These are phyloP conservation scores for Lasiosphaeria miniovina DNA, from an alignment of 495 filamentous ascomycete species.

Conservation along the genomic window DNA sequence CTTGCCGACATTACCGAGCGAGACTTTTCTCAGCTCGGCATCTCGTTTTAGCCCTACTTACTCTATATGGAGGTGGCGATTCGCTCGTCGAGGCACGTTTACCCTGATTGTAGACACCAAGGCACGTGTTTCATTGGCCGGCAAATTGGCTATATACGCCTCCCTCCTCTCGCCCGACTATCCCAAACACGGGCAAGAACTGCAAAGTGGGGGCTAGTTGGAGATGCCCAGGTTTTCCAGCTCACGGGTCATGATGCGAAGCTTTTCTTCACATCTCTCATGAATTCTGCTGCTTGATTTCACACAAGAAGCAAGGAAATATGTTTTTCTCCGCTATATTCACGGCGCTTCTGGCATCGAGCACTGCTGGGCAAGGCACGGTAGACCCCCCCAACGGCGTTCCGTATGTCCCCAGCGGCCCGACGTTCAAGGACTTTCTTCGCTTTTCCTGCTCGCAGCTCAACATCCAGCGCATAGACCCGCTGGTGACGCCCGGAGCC, in stretches of 20 bases:
- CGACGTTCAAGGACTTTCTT: constrained; percentile 61
- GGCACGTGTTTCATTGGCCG: not conserved
- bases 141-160: not conserved
- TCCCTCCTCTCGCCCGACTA: not conserved
- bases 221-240: not conserved
- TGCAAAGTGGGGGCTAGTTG: not conserved
- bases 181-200: not conserved
- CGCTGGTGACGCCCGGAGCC: constrained; percentile 16
- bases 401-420: not conserved
- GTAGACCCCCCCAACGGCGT: not conserved
- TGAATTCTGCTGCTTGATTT: no score
- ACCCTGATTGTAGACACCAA: not conserved
- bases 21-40: not conserved
- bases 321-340: not conserved
- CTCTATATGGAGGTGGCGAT: no score
- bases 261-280: no score
- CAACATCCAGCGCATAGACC: constrained; percentile 18
- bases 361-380: not conserved
- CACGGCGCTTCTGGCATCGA: not conserved
- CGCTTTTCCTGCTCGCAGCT: constrained; percentile 55
- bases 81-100: not conserved
- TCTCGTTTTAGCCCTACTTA: no score
- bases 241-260: not conserved
- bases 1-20: no score
- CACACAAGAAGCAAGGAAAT: not conserved